Conservation (phyloP, 2,329 filamentous ascomycete genomes). For the Pestalotiopsis sp. region DNA sequence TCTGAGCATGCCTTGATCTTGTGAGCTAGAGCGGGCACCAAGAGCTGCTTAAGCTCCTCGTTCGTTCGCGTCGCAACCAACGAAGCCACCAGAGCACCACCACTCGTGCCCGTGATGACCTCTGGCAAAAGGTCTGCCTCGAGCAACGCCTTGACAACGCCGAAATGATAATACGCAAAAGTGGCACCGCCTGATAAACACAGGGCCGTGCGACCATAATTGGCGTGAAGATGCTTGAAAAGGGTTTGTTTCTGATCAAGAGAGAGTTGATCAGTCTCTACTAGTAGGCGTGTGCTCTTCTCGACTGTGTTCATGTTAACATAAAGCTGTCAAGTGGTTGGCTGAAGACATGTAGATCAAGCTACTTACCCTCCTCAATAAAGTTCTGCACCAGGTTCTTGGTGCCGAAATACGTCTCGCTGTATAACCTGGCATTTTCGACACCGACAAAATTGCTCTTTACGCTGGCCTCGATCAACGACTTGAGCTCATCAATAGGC, state of each 20-base stretch:
- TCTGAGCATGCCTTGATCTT: constrained; percentile 88
- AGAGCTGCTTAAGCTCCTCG: constrained; percentile 81
- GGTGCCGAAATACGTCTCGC: constrained; percentile 97
- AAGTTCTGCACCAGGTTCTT: constrained; percentile 92
- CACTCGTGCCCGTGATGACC: constrained; percentile 95
- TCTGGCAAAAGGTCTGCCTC: constrained; percentile 86
- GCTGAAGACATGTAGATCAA: not conserved
- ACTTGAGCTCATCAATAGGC: constrained; percentile 75
- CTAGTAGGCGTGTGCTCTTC: constrained; percentile 67
- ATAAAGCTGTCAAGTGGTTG: not conserved
- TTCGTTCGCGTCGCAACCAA: constrained; percentile 89
- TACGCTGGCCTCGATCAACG: constrained; percentile 83
- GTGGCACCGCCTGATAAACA: constrained; percentile 92
- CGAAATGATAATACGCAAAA: constrained; percentile 97
- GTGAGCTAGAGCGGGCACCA: constrained; percentile 84
- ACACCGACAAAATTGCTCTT: constrained; percentile 98
- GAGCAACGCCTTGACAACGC: constrained; percentile 85
- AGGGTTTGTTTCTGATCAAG: constrained; percentile 76
- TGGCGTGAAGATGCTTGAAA: constrained; percentile 87
- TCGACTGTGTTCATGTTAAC: constrained; percentile 52
- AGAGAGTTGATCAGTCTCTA: constrained; percentile 67
- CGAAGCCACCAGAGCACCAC: constrained; percentile 86
- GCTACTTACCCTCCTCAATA: constrained; percentile 72
- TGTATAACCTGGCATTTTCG: constrained; percentile 93
- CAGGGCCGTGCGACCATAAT: constrained; percentile 89